phyloP scores from a whole-genome alignment of 257 asterid genomes.

The Henckelia pumila region DNA sequence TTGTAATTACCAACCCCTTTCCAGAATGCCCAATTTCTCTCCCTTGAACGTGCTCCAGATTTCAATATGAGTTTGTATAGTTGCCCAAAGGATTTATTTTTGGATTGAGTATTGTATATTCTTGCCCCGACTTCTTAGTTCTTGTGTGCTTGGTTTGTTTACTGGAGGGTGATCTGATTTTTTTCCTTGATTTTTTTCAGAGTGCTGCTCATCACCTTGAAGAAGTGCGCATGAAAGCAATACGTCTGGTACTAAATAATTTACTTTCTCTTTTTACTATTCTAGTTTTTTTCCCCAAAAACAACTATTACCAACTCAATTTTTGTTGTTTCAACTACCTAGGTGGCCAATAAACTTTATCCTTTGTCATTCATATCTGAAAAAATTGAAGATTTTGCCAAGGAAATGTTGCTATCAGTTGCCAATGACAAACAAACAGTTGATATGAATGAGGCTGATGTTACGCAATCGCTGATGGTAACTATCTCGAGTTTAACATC shows the following conservation, averaged over 20 bases:
- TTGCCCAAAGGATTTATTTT: neutral
- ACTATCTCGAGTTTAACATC: slow-evolving; percentile 9
- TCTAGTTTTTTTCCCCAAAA: slow-evolving; percentile 19
- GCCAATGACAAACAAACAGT: slow-evolving; percentile 40
- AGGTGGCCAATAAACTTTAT: slow-evolving; percentile 98
- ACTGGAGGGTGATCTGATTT: slow-evolving; percentile 32
- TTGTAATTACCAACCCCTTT: neutral
- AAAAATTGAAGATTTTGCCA: slow-evolving; percentile 83
- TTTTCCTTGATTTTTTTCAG: slow-evolving; percentile 35
- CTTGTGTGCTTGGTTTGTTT: slow-evolving; percentile 10
- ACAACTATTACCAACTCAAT: neutral
- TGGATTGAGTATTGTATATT: neutral
- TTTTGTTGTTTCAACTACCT: slow-evolving; percentile 23
- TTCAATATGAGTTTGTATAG: neutral
- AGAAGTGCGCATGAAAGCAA: slow-evolving; percentile 98
- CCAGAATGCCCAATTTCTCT: no score
- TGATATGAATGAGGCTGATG: slow-evolving; percentile 45
- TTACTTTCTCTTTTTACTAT: slow-evolving; percentile 25
- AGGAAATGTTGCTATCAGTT: slow-evolving; percentile 73
- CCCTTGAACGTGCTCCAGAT: neutral
- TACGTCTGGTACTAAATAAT: slow-evolving; percentile 73
- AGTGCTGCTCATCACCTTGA: slow-evolving; percentile 87
- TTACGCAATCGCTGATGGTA: slow-evolving; percentile 58
- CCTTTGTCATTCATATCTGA: slow-evolving; percentile 71
- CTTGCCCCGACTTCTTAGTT: slow-evolving; percentile 1